Conservation (phyloP, 2,329 filamentous ascomycete genomes). For the Talaromyces sp. region DNA sequence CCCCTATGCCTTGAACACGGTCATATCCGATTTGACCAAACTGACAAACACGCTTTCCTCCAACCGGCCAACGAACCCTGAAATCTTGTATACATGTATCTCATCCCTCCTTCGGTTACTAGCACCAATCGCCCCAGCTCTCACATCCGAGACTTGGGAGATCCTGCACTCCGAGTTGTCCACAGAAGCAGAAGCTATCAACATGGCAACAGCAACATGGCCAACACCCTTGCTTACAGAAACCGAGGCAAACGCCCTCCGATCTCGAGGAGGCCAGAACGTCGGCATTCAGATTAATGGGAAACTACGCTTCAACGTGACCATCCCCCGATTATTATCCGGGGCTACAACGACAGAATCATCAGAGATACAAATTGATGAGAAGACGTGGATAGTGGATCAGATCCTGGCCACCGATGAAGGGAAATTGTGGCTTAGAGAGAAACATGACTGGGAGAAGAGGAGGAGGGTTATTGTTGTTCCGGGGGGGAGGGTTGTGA, state of each 20-base stretch:
- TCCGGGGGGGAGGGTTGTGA: conserved; percentile 66
- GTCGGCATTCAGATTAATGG: conserved; percentile 75
- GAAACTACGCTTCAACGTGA: conserved; percentile 68
- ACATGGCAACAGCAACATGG: conserved; percentile 55
- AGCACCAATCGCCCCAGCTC: conserved; percentile 75
- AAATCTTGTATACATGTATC: conserved; percentile 46
- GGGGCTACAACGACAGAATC: conserved; percentile 21
- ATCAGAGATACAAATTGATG: conserved; percentile 34
- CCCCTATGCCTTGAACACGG: conserved; percentile 77
- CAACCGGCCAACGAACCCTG: conserved; percentile 38
- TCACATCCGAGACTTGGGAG: conserved; percentile 79
- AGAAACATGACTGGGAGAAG: conserved; percentile 50
- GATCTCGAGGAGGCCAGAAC: conserved; percentile 51
- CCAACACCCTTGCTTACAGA: conserved; percentile 50
- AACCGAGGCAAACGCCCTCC: conserved; percentile 45
- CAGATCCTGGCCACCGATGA: conserved; percentile 62
- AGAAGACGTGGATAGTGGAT: conserved; percentile 61
- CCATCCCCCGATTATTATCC: conserved; percentile 56
- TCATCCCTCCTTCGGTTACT: conserved; percentile 67
- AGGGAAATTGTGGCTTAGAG: conserved; percentile 57
- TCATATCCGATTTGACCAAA: conserved; percentile 78
- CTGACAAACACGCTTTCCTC: conserved; percentile 69
- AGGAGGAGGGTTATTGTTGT: conserved; percentile 68
- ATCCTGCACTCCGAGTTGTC: conserved; percentile 46
- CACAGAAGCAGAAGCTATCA: conserved; percentile 22